Evolutionary conservation across 139 green algal species (phyloP).

Genomic region (Tetratostichococcus sp.): DNA sequence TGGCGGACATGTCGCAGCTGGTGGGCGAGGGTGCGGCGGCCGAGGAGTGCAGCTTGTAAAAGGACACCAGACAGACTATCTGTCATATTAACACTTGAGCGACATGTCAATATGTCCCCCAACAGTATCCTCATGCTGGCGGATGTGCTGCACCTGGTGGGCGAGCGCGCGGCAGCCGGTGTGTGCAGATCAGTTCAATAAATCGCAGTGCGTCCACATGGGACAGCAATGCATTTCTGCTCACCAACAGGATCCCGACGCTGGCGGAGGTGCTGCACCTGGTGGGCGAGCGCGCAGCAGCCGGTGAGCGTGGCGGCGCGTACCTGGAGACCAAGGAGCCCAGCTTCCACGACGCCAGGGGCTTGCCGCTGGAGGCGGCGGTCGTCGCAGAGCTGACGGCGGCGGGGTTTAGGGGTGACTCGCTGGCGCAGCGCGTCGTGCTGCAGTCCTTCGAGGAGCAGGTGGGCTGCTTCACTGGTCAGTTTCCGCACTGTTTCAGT

Average conservation of each 20-base stretch:
- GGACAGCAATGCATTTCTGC: no score
- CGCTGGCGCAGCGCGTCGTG: background rate
- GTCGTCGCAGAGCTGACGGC: background rate
- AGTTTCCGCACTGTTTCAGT: background rate
- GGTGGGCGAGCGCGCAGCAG: background rate
- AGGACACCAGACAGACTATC: no score
- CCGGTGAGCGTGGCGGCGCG: background rate
- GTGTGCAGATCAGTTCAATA: no score
- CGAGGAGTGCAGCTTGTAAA: no score
- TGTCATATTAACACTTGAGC: no score
- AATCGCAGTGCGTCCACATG: no score
- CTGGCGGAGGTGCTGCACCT: constrained; percentile 2
- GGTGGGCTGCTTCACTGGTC: background rate
- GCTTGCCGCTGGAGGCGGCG: constrained; percentile 4
- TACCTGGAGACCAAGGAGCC: constrained; percentile 19
- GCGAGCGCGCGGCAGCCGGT: no score
- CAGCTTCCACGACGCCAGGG: background rate
- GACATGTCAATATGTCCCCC: no score
- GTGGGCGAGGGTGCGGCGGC: no score
- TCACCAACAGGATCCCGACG: constrained; percentile 5
- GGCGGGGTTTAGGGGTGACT: background rate
- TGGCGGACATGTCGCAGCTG: no score
- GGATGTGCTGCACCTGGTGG: no score
- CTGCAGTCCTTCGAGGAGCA: constrained; percentile 16
- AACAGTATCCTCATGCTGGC: background rate